Conservation (phyloP, 352 stramenopile species). For the Pythium guiyangense region DNA sequence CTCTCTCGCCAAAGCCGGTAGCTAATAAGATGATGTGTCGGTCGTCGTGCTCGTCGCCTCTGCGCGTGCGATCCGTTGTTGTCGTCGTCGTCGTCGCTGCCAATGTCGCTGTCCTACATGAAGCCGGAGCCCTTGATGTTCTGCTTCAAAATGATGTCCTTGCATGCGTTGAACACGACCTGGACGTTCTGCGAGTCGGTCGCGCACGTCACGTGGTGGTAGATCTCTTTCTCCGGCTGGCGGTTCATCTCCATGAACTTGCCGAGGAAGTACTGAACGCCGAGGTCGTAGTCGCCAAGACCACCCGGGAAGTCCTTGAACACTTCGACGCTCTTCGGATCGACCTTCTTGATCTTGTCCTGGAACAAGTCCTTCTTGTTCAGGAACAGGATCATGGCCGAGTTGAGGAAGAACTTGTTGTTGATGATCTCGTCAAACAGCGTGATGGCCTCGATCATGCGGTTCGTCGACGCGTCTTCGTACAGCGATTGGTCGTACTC, state of each 20-base stretch:
- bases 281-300: constrained; percentile 81
- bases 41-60: not conserved
- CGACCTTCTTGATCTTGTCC: constrained; percentile 94
- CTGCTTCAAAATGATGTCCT: constrained; percentile 93
- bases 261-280: constrained; percentile 87
- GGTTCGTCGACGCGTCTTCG: constrained; percentile 92
- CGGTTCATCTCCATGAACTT: constrained; percentile 96
- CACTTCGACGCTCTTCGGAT: constrained; percentile 88
- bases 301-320: constrained; percentile 90
- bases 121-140: constrained; percentile 92
- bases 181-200: constrained; percentile 97
- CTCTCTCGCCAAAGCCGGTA: constrained; percentile 3
- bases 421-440: constrained; percentile 95
- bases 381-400: constrained; percentile 95
- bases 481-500: constrained; percentile 95
- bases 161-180: constrained; percentile 96
- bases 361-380: constrained; percentile 98
- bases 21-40: constrained; percentile 11
- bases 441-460: constrained; percentile 94
- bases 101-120: constrained; percentile 43
- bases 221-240: constrained; percentile 91
- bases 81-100: not conserved
- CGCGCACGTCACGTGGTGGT: constrained; percentile 94
- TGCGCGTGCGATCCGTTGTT: not conserved
- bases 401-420: constrained; percentile 92